Base-by-base conservation (phyloP, 306 rosid species). In the Prosopis cineraria region DNA sequence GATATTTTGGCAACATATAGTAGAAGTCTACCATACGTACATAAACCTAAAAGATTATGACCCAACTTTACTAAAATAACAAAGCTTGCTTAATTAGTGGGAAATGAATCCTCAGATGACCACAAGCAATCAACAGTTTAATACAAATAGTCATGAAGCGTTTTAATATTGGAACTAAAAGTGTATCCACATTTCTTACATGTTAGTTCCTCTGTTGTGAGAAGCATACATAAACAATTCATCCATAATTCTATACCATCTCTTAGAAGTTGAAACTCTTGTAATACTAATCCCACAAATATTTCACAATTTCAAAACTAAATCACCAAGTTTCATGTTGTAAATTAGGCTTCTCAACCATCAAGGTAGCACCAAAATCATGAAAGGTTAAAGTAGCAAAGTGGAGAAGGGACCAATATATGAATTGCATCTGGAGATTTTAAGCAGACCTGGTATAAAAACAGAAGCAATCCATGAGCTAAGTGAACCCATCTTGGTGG, bases 401-500 rank as follows among this genome's bases (percentile, higher is more conserved):
- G 17, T 25, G 64, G 31, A 56, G 7, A 56, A 56, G 33, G 34
- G 9, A 56, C 19, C 33, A 56, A 25, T 3, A 22, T 55, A 55
- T 24, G 62, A 22, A 77, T 13, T 6, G 80, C 72, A 36, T 64
- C 27, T 43, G 66, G 7, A 64, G 53, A 68, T 37, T 19, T 76
- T 45, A 27, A 68, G 58, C 81, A 79, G 70, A 96, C 98, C 98
- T 96, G 99, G 82, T 96, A 96, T 71, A 96, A 76, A 86, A 96
- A 96, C 70, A 96, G 91, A 71, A 96, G 96, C 69, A 96, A 80
- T 14, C 97, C 99, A 81, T 96, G 99, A 9, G 96, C 88, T 70
- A 96, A 83, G 87, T 91, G 84, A 82, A 93, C 96, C 98, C 99
- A 96, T 89, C 97, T 90, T 36, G 99, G 99, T 65, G 98, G 98